phyloP scores from a whole-genome alignment of 441 rosid genomes.

The Rhodomyrtus psidioides region DNA sequence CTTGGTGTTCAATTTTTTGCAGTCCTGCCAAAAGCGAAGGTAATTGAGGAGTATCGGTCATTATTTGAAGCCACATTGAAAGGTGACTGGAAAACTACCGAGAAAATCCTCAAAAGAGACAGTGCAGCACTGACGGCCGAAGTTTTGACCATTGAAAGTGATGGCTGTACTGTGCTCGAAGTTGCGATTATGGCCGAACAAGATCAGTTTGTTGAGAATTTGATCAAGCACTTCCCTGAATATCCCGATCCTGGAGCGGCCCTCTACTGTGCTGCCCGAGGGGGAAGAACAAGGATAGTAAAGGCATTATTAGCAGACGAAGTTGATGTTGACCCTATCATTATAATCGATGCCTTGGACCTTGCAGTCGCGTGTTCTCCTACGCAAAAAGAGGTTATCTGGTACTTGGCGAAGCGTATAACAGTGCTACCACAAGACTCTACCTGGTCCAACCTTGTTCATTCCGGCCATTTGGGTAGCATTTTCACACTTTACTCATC shows the following conservation, averaged over 20 bases:
- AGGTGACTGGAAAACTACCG: not conserved
- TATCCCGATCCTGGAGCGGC: rapidly evolving
- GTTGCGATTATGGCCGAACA: not conserved
- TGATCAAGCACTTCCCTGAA: not conserved
- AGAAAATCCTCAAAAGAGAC: not conserved
- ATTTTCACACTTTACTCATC: not conserved
- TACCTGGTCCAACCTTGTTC: rapidly evolving
- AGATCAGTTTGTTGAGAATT: not conserved
- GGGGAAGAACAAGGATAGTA: not conserved
- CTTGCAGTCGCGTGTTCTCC: rapidly evolving
- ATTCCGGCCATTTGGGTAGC: not conserved
- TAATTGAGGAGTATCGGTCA: not conserved
- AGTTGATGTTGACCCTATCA: rapidly evolving
- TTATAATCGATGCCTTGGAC: rapidly evolving
- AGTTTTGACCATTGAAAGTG: not conserved
- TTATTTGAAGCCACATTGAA: not conserved
- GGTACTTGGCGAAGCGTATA: not conserved
- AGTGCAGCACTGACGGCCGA: not conserved
- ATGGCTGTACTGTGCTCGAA: not conserved
- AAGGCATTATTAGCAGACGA: not conserved
- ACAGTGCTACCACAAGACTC: not conserved
- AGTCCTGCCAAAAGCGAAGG: not conserved
- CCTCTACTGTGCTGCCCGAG: not conserved
- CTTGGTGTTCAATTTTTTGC: not conserved
- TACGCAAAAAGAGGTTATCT: not conserved